These are phyloP conservation scores for Talaromyces trachyspermus DNA, from an alignment of 495 filamentous ascomycete genomes.

Conservation along the genomic window DNA sequence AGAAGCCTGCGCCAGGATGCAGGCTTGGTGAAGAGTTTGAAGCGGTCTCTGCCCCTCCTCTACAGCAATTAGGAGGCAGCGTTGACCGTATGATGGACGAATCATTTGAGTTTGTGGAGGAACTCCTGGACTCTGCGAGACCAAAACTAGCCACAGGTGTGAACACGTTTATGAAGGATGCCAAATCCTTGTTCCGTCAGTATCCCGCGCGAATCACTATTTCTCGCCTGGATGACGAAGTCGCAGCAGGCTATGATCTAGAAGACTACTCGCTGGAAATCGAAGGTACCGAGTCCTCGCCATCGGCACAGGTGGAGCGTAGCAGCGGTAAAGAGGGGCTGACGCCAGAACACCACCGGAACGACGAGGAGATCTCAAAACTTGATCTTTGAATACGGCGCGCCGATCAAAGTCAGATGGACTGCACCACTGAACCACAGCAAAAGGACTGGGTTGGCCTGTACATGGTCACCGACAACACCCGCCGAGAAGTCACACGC, in stretches of 20 bases:
- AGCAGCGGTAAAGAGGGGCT: constrained; percentile 44
- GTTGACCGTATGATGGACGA: constrained; percentile 83
- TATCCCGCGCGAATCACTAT: constrained; percentile 86
- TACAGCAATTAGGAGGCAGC: constrained; percentile 68
- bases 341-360: constrained; percentile 42
- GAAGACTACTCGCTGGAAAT: constrained; percentile 74
- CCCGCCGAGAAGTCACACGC: constrained; percentile 71
- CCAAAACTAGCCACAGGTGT: constrained; percentile 84
- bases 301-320: constrained; percentile 37
- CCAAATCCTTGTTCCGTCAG: constrained; percentile 77
- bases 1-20: constrained; percentile 75
- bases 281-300: constrained; percentile 52
- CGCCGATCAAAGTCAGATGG: constrained; percentile 88
- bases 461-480: constrained; percentile 90
- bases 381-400: constrained; percentile 78
- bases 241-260: constrained; percentile 76
- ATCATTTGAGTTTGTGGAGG: constrained; percentile 80
- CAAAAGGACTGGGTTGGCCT: constrained; percentile 94
- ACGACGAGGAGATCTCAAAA: constrained; percentile 57
- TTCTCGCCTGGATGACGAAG: constrained; percentile 63
- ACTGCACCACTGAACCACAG: constrained; percentile 84
- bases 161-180: constrained; percentile 79
- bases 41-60: constrained; percentile 80
- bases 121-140: constrained; percentile 79
- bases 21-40: constrained; percentile 83